Percentiles rank a stretch among this genome's conserved stretches.
phyloP scores from a whole-genome alignment of 495 filamentous ascomycete genomes.

The Penicillium argentinense region DNA sequence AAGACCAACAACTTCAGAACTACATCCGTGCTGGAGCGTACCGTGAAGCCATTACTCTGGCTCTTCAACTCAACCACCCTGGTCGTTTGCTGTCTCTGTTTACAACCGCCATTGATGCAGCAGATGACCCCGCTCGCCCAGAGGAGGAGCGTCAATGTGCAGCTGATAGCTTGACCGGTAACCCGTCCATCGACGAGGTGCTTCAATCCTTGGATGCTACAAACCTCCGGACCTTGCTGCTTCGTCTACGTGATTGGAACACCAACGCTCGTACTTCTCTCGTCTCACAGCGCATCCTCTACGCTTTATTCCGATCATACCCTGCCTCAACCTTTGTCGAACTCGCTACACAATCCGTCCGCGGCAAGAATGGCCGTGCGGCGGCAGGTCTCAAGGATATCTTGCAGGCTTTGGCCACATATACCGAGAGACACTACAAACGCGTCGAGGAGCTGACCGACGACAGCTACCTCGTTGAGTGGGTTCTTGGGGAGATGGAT shows the following conservation, averaged over 20 bases:
- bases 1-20: conserved; percentile 91
- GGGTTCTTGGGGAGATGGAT: conserved; percentile 92
- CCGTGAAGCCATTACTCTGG: conserved; percentile 87
- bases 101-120: conserved; percentile 69
- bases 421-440: conserved; percentile 89
- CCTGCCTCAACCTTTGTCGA: conserved; percentile 70
- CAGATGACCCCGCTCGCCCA: conserved; percentile 34
- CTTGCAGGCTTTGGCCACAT: conserved; percentile 75
- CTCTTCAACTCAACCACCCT: conserved; percentile 90
- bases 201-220: conserved; percentile 74
- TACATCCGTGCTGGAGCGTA: conserved; percentile 82
- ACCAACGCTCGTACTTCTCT: conserved; percentile 85
- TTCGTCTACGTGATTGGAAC: conserved; percentile 90
- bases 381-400: conserved; percentile 76
- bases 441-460: conserved; percentile 86
- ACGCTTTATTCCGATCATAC: conserved; percentile 73
- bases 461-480: conserved; percentile 92
- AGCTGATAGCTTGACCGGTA: conserved; percentile 58
- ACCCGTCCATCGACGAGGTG: conserved; percentile 80
- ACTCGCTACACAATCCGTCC: conserved; percentile 47
- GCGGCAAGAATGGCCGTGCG: conserved; percentile 38
- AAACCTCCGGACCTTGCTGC: conserved; percentile 76
- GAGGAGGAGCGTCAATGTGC: conserved; percentile 23
- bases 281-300: conserved; percentile 84
- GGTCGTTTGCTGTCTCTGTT: conserved; percentile 81